Evolutionary conservation across 2,329 filamentous ascomycete genomes (phyloP).

Genomic region (Alternaria rosae): DNA sequence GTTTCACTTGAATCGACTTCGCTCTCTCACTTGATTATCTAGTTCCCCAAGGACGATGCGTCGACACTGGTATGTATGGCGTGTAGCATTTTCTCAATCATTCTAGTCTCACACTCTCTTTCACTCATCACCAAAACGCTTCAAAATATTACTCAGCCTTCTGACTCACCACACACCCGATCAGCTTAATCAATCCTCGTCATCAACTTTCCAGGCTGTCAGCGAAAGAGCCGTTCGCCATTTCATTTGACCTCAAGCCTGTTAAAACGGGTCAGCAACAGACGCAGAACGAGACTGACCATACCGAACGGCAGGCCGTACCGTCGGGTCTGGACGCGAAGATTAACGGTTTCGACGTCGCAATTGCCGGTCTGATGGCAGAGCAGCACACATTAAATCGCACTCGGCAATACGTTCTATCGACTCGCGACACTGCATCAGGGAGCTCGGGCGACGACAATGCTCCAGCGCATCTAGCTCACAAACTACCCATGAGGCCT

Average conservation of each 20-base stretch:
- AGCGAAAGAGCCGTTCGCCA: accelerated
- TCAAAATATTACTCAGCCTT: accelerated
- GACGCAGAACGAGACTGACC: accelerated
- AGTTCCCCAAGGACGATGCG: too few species aligned
- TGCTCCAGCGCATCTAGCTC: accelerated
- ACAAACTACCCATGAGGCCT: accelerated
- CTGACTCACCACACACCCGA: not conserved
- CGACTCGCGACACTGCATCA: accelerated
- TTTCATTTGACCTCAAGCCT: accelerated
- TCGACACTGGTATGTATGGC: not conserved
- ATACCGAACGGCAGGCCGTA: not conserved
- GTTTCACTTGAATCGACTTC: accelerated
- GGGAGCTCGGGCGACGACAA: accelerated
- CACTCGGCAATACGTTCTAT: accelerated
- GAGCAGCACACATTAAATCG: not conserved
- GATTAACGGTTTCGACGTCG: not conserved
- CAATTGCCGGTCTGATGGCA: not conserved
- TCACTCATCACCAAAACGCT: not conserved
- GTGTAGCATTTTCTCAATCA: not conserved
- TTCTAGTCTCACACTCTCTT: accelerated
- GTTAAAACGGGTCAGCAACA: not conserved
- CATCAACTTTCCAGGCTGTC: not conserved
- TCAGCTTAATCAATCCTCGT: accelerated
- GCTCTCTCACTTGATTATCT: not conserved
- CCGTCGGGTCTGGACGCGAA: not conserved